These are phyloP conservation scores for Hemileccinum impolitum DNA, from an alignment of 768 basidiomycete species.

Conservation along the genomic window DNA sequence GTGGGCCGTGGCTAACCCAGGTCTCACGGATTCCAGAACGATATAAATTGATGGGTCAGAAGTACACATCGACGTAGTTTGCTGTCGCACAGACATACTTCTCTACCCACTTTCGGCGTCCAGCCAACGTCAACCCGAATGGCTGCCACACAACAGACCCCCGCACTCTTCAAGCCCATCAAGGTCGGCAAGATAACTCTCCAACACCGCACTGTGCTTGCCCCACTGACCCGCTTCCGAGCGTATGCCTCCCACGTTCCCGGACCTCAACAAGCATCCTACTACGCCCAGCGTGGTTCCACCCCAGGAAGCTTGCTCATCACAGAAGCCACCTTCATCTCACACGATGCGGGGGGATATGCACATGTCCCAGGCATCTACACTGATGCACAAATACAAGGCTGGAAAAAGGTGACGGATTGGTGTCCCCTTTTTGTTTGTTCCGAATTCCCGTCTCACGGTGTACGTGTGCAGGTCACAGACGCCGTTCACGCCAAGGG, in stretches of 20 bases:
- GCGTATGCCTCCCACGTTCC: slow-evolving; percentile 36
- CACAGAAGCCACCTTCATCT: slow-evolving; percentile 55
- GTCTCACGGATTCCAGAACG: too few species aligned
- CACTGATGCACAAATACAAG: background rate
- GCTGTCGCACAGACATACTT: too few species aligned
- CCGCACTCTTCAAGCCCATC: slow-evolving; percentile 45
- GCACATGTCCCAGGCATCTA: slow-evolving; percentile 28
- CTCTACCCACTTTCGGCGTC: too few species aligned
- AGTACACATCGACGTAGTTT: too few species aligned
- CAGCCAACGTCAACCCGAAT: background rate
- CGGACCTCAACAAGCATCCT: slow-evolving; percentile 37
- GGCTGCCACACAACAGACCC: background rate
- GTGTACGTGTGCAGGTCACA: slow-evolving; percentile 39
- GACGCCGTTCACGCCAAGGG: slow-evolving; percentile 54
- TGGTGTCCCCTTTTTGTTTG: background rate
- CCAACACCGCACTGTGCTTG: slow-evolving; percentile 50
- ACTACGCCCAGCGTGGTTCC: slow-evolving; percentile 47
- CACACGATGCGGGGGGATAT: slow-evolving; percentile 45
- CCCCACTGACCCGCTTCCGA: slow-evolving; percentile 49
- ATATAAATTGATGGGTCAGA: too few species aligned
- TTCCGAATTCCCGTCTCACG: background rate
- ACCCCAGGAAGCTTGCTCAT: slow-evolving; percentile 53
- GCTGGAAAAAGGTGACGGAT: background rate
- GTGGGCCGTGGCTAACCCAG: slow-evolving; percentile 2
- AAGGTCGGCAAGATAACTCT: slow-evolving; percentile 40